Conservation (phyloP, 2,329 filamentous ascomycete species). For the Proliferodiscus dingleyae region DNA sequence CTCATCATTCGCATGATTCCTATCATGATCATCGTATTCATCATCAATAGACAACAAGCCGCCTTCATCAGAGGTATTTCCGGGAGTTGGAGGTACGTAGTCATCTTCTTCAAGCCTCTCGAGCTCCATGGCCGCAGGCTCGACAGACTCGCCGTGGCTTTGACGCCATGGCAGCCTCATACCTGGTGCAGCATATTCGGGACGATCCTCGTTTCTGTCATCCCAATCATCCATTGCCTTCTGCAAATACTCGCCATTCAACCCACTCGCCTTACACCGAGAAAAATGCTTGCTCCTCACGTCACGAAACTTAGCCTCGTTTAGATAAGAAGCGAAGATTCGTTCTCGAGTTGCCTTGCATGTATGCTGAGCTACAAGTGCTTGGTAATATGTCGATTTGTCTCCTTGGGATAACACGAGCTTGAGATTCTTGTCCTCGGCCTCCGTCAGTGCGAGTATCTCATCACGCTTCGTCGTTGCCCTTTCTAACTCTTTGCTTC, state of each 20-base stretch:
- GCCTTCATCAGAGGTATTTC: no score
- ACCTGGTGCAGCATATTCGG: not conserved
- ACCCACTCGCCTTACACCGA: not conserved
- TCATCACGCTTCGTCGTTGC: not conserved
- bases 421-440: not conserved
- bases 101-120: no score
- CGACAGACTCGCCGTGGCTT: no score
- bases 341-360: not conserved
- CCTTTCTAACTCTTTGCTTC: not conserved
- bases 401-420: not conserved
- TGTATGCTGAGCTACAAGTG: not conserved
- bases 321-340: not conserved
- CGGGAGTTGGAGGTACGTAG: no score
- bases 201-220: not conserved
- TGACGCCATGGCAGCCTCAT: no score
- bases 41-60: no score
- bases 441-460: not conserved
- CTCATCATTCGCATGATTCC: no score
- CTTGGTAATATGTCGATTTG: not conserved
- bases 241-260: not conserved
- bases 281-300: not conserved
- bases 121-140: no score
- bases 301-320: not conserved
- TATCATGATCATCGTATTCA: no score
- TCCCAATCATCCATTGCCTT: not conserved